Evolutionary conservation across 805 yeast genomes (phyloP).

Genomic region (Lipomyces yamanashiensis): DNA sequence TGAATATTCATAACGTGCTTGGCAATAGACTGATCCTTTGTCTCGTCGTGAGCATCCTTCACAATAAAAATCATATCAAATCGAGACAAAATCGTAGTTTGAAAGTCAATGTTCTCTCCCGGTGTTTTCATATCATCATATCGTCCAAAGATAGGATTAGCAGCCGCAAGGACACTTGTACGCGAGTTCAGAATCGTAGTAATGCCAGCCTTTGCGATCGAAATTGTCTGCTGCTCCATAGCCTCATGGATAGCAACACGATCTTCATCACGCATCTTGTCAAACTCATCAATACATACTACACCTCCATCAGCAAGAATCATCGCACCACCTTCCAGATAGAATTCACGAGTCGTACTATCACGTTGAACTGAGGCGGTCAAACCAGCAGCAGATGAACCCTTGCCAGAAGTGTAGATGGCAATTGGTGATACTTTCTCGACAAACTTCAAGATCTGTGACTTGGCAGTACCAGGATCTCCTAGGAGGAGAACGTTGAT

Average conservation of each 20-base stretch:
- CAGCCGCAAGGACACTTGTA: conserved; percentile 96
- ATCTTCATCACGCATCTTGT: conserved; percentile 98
- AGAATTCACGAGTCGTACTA: conserved; percentile 83
- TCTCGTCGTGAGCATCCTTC: conserved; percentile 89
- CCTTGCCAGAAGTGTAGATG: conserved; percentile 97
- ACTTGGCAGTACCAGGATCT: conserved; percentile 99
- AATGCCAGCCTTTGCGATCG: conserved; percentile 98
- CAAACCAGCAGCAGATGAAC: conserved; percentile 99
- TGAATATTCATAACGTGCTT: conserved; percentile 94
- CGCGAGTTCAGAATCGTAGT: conserved; percentile 95
- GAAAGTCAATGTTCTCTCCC: conserved; percentile 97
- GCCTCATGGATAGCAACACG: conserved; percentile 99
- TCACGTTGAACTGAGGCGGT: conserved; percentile 98
- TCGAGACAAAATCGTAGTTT: conserved; percentile 93
- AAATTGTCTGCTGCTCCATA: conserved; percentile 99
- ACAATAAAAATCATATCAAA: conserved; percentile 98
- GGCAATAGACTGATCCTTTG: conserved; percentile 82
- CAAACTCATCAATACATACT: conserved; percentile 98
- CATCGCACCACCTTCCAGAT: conserved; percentile 99
- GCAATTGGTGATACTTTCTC: conserved; percentile 94
- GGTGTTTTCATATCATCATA: conserved; percentile 96
- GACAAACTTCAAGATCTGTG: conserved; percentile 91
- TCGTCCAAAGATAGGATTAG: conserved; percentile 95
- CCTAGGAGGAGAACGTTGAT: conserved; percentile 91
- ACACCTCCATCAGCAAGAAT: conserved; percentile 99